A percentile compares a stretch with the other conserved stretches of the same genome.
These are phyloP conservation scores for Arabidopsis thaliana DNA, from an alignment of 345 rosid species.

Conservation along the genomic window TAIR10.1 NC_003074.8:10217001-10217500, in stretches of 20 bases:
- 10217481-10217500: background rate
- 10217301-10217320: background rate
- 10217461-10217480: background rate
- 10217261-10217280: background rate
- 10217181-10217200: background rate
- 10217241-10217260: background rate
- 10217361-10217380: background rate
- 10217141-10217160: no score
- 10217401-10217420: background rate
- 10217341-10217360: background rate
- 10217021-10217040: background rate
- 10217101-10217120: no score
- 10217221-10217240: background rate
- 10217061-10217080: background rate
- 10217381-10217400: background rate
- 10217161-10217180: background rate
- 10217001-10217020: slow-evolving; percentile 23
- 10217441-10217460: no score
- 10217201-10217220: background rate
- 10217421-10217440: no score
- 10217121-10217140: no score
- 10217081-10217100: no score
- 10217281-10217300: no score
- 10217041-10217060: no score
- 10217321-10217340: background rate